Base-by-base conservation (phyloP, 1,139 yeast species). In the Debaryomyces subglobosus region DNA sequence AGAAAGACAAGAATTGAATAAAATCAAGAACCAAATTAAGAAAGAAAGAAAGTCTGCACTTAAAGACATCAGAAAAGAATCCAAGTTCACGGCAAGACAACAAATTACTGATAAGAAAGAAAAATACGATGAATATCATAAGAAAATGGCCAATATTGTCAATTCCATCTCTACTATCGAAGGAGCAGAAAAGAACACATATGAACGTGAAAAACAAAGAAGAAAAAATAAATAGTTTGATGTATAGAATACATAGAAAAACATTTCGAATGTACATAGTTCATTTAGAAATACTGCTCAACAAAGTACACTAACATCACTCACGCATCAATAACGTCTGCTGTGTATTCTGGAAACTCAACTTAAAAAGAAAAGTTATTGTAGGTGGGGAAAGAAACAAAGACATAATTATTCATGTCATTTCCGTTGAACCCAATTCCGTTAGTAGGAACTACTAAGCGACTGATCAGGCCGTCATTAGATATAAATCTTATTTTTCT, bases 161-260 rank as follows among this genome's bases (percentile, higher is more conserved):
- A 88, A 92, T 60, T 82, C 92, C 48, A 89, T 92, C 61, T 87
- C 88, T 54, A 89, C 97, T 2, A 89, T 86, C 58, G 98, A 92
- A 75, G 98, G 98, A 59, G 89, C 95, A 5, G 97, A 90, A 63
- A 87, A 89, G 77, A 92, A 94, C 64, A 85, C 85, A 59, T 92
- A 91, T 67, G 97, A 90, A 64, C 79, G 91, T 54, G 98, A 91
- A 63, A 87, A 82, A 77, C 84, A 80, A 66, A 73, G 77, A 55
- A 79, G 91, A 60, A 84, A 82, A 65, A 69, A 73, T 29, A 75
- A 75, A 44, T 47, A 54, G 49, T 45, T 38, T 35, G 13, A 18
- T 32, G 39, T 10, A 21, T 39, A 36, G n/a, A 29, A 13, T 30
- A 30, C 18, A 5, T 18, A 18, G 4, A 18, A 15, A 3, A 30